phyloP scores from a whole-genome alignment of 352 stramenopile species.

The Globisporangium nagaii region DNA sequence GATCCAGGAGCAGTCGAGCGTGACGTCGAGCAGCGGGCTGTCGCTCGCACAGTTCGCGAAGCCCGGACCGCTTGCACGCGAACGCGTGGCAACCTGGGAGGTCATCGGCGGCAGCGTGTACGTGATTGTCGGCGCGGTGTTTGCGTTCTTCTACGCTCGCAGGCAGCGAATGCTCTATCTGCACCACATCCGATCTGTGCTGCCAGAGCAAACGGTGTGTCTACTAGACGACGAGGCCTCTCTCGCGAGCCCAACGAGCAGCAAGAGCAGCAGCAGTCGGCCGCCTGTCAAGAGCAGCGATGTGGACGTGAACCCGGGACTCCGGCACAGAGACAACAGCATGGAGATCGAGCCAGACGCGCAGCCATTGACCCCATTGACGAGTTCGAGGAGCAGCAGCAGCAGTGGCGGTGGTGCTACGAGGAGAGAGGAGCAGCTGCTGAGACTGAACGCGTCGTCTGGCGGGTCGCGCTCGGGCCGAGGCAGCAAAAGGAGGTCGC shows the following conservation, averaged over 20 bases:
- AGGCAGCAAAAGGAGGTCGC: constrained; percentile 5
- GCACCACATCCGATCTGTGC: constrained; percentile 15
- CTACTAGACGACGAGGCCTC: not conserved
- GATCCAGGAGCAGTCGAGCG: constrained; percentile 38
- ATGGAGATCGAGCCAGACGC: not conserved
- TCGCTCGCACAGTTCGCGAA: constrained; percentile 4
- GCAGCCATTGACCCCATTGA: not conserved
- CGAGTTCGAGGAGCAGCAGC: not conserved
- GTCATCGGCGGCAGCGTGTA: constrained; percentile 19
- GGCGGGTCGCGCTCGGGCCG: constrained; percentile 2
- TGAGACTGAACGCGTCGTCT: not conserved
- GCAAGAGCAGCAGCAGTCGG: not conserved
- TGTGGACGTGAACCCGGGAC: not conserved
- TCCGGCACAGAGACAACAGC: not conserved
- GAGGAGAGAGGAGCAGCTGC: not conserved
- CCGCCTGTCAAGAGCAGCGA: not conserved
- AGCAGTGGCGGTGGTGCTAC: not conserved
- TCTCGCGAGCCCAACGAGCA: not conserved
- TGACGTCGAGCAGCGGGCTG: constrained; percentile 19
- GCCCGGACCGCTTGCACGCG: constrained; percentile 23
- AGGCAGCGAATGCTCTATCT: constrained; percentile 15
- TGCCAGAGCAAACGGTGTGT: constrained; percentile 6
- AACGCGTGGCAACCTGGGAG: constrained; percentile 33
- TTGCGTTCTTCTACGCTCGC: constrained; percentile 9
- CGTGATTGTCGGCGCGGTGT: constrained; percentile 13